Conservation (phyloP, 1,139 yeast genomes). For the Yamadazyma sp. region DNA sequence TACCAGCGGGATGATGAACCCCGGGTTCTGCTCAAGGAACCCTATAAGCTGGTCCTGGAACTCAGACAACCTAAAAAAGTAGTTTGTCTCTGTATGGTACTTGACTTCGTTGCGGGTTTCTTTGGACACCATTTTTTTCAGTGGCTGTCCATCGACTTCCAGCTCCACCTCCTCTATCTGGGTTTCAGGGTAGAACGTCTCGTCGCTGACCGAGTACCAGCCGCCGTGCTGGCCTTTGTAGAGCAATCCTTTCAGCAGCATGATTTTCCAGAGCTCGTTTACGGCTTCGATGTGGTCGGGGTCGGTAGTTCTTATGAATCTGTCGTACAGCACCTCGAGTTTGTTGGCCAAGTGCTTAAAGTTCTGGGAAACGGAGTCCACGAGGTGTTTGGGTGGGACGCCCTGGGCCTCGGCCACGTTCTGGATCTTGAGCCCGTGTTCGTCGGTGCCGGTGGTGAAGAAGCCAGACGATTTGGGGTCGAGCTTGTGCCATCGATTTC, state of each 20-base stretch:
- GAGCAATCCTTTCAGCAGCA: slow-evolving; percentile 62
- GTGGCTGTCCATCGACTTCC: too few relatives aligned
- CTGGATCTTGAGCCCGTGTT: slow-evolving; percentile 92
- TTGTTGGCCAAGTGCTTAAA: slow-evolving; percentile 61
- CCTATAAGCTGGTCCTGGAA: slow-evolving; percentile 58
- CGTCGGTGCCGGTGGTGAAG: slow-evolving; percentile 93
- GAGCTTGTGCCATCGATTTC: slow-evolving; percentile 68
- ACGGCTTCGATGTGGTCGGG: slow-evolving; percentile 70
- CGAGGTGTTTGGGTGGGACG: slow-evolving; percentile 61
- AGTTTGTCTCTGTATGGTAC: slow-evolving; percentile 78
- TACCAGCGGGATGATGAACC: slow-evolving; percentile 64
- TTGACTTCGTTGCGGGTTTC: slow-evolving; percentile 79
- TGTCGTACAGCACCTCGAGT: slow-evolving; percentile 60
- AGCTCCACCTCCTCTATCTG: slow-evolving; percentile 59
- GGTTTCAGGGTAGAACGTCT: slow-evolving; percentile 85
- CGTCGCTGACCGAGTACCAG: slow-evolving; percentile 95
- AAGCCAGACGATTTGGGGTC: slow-evolving; percentile 38
- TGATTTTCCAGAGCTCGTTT: slow-evolving; percentile 62
- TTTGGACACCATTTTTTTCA: slow-evolving; percentile 47
- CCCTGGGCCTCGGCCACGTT: slow-evolving; percentile 57
- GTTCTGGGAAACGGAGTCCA: slow-evolving; percentile 65
- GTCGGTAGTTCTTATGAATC: slow-evolving; percentile 92
- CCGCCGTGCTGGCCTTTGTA: slow-evolving; percentile 86
- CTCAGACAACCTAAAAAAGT: slow-evolving; percentile 72
- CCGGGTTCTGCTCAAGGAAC: slow-evolving; percentile 46